These are phyloP conservation scores for Clavispora santaluciae DNA, from an alignment of 805 yeast genomes.

Conservation along the genomic window DNA sequence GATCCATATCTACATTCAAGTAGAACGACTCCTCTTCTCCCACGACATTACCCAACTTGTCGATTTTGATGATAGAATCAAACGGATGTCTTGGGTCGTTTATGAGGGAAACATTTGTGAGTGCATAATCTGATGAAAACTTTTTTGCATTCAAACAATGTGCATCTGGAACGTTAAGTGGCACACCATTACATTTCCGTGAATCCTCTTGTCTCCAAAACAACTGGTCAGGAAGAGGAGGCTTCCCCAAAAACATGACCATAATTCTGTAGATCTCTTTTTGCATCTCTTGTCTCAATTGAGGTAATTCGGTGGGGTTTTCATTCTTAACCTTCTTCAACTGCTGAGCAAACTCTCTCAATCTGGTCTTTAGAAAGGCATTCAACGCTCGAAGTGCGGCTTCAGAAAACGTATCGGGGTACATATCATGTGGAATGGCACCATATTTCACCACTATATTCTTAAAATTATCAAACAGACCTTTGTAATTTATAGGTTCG, in stretches of 20 bases:
- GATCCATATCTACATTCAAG: slow-evolving; percentile 15
- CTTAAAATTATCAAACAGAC: slow-evolving; percentile 18
- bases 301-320: neutral
- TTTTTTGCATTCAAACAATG: too few relatives aligned
- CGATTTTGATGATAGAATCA: slow-evolving; percentile 14
- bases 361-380: slow-evolving; percentile 16
- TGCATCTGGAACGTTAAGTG: too few relatives aligned
- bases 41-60: slow-evolving; percentile 16
- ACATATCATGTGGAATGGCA: slow-evolving; percentile 14
- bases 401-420: slow-evolving; percentile 17
- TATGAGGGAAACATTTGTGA: slow-evolving; percentile 11
- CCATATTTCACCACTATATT: slow-evolving; percentile 19
- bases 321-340: slow-evolving; percentile 8
- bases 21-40: slow-evolving; percentile 16
- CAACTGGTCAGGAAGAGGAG: slow-evolving; percentile 13
- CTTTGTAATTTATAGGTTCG: slow-evolving; percentile 18
- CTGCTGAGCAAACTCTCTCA: slow-evolving; percentile 18
- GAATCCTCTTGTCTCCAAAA: slow-evolving; percentile 16
- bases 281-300: slow-evolving; percentile 10
- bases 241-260: slow-evolving; percentile 18
- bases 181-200: too few relatives aligned
- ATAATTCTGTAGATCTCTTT: slow-evolving; percentile 16
- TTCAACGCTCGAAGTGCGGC: slow-evolving; percentile 16
- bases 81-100: slow-evolving; percentile 19
- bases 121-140: too few relatives aligned